phyloP scores from a whole-genome alignment of 2,329 filamentous ascomycete species.

The Hypoxylon sp. region DNA sequence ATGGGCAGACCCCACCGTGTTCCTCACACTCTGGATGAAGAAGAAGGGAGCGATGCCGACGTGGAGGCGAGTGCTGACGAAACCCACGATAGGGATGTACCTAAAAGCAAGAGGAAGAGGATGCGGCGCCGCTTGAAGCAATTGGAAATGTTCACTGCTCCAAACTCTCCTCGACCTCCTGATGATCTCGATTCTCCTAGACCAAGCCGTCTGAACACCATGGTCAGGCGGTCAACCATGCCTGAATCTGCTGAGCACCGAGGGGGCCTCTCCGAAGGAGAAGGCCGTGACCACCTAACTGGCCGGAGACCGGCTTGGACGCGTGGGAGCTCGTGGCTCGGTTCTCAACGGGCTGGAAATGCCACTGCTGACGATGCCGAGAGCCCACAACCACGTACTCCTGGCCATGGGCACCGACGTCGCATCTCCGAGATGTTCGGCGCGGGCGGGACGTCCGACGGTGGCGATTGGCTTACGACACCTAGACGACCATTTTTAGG shows the following conservation, averaged over 20 bases:
- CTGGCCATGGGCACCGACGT: slow-evolving; percentile 77
- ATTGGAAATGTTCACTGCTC: slow-evolving; percentile 72
- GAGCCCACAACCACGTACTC: slow-evolving; percentile 67
- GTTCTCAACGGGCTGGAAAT: slow-evolving; percentile 63
- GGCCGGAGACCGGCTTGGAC: slow-evolving; percentile 68
- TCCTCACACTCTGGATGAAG: slow-evolving; percentile 67
- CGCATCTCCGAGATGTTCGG: slow-evolving; percentile 75
- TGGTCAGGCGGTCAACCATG: slow-evolving; percentile 76
- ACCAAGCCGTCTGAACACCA: slow-evolving; percentile 65
- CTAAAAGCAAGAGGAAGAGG: slow-evolving; percentile 74
- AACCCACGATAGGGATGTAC: slow-evolving; percentile 61
- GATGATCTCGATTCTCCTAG: slow-evolving; percentile 60
- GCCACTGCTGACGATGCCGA: slow-evolving; percentile 69
- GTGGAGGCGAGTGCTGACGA: slow-evolving; percentile 91
- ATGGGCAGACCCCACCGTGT: slow-evolving; percentile 63
- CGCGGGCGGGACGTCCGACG: slow-evolving; percentile 75
- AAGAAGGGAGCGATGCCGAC: slow-evolving; percentile 80
- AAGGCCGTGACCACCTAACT: slow-evolving; percentile 75
- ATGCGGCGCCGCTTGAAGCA: slow-evolving; percentile 70
- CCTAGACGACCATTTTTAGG: slow-evolving; percentile 71
- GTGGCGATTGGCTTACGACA: slow-evolving; percentile 69
- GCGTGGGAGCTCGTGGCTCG: slow-evolving; percentile 72
- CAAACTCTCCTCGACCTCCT: slow-evolving; percentile 72
- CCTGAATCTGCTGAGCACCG: slow-evolving; percentile 71
- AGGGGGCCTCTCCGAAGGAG: slow-evolving; percentile 81